These are phyloP conservation scores for Chloranthus sessilifolius DNA, from an alignment of 164 flowering plant genomes.

Conservation along the genomic window DNA sequence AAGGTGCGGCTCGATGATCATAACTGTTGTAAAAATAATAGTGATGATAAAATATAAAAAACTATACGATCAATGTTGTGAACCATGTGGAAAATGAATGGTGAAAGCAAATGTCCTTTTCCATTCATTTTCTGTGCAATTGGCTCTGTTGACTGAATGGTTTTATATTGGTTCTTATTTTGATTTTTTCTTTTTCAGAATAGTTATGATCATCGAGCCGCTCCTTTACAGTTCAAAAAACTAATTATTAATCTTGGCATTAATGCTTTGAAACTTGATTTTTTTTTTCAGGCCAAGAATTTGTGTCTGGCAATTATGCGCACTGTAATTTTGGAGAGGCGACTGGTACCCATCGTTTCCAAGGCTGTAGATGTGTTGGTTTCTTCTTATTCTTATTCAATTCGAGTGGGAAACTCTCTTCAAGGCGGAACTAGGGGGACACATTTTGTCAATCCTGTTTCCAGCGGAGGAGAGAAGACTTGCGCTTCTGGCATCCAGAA, in stretches of 20 bases:
- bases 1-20: no score
- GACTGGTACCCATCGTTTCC: constrained; percentile 66
- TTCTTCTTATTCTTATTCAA: constrained; percentile 50
- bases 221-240: no score
- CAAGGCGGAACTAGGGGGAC: constrained; percentile 25
- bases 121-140: no score
- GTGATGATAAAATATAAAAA: no score
- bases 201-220: no score
- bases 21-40: no score
- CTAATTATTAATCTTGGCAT: background rate
- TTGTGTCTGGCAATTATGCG: constrained; percentile 58
- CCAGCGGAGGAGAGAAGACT: constrained; percentile 23
- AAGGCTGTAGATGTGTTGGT: constrained; percentile 69
- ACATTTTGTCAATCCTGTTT: background rate
- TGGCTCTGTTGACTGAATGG: no score
- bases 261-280: constrained; percentile 8
- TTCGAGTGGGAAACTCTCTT: constrained; percentile 43
- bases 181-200: no score
- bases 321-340: constrained; percentile 69
- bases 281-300: constrained; percentile 70
- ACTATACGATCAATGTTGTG: no score
- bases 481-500: constrained; percentile 30
- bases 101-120: no score
- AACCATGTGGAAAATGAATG: no score
- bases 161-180: no score